These are phyloP conservation scores for Hansenula anomala DNA, from an alignment of 1,139 yeast species.

Conservation along the genomic window DNA sequence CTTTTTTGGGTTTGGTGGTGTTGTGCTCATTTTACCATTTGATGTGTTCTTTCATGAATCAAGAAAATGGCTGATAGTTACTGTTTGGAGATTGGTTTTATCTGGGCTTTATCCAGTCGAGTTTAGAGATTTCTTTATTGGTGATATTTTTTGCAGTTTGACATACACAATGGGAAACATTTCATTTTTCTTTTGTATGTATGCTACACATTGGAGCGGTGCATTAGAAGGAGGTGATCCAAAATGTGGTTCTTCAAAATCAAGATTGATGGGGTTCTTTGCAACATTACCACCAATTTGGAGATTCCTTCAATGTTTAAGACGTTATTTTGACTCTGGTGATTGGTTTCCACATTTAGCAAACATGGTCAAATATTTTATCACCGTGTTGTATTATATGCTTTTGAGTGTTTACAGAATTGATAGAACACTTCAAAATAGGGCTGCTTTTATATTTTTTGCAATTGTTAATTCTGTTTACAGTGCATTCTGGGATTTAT, in stretches of 20 bases:
- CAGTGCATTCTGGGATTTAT: conserved; percentile 78
- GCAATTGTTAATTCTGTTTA: conserved; percentile 70
- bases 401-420: conserved; percentile 80
- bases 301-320: conserved; percentile 84
- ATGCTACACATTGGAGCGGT: conserved; percentile 64
- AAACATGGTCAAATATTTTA: conserved; percentile 73
- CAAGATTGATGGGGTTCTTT: conserved; percentile 77
- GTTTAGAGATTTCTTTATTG: conserved; percentile 87
- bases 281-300: conserved; percentile 82
- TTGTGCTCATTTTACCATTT: conserved; percentile 55
- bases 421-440: conserved; percentile 35
- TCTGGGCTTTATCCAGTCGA: conserved; percentile 94
- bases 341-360: conserved; percentile 97
- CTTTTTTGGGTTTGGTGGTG: conserved; percentile 49
- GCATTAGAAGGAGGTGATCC: conserved; percentile 36
- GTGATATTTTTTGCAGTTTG: conserved; percentile 84
- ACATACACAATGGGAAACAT: conserved; percentile 85
- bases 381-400: conserved; percentile 65
- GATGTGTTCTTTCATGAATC: conserved; percentile 30
- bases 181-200: conserved; percentile 81
- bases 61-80: conserved; percentile 64
- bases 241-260: conserved; percentile 72
- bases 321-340: conserved; percentile 91
- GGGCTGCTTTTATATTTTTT: conserved; percentile 63
- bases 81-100: conserved; percentile 65